Percentiles rank a stretch among this genome's conserved stretches.
These are phyloP conservation scores for Psophocarpus tetragonolobus DNA, from an alignment of 306 rosid genomes.

Conservation along the genomic window DNA sequence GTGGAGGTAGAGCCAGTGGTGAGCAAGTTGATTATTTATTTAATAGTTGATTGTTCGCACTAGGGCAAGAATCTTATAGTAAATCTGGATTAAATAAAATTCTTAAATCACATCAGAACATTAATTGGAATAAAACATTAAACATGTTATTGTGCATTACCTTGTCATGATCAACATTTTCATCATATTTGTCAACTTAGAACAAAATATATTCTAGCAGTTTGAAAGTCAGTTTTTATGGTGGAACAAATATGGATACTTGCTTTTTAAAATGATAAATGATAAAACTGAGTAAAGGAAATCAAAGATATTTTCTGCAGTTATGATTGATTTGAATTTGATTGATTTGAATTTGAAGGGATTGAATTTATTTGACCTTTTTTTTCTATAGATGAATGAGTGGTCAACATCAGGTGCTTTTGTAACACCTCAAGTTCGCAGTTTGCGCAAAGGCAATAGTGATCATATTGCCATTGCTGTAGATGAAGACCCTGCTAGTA, in stretches of 20 bases:
- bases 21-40: conserved; percentile 43
- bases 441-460: conserved; percentile 88
- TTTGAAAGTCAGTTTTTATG: conserved; percentile 4
- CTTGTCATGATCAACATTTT: neutral
- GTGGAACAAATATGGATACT: too few species aligned
- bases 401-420: conserved; percentile 69
- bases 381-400: conserved; percentile 52
- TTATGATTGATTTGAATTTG: conserved; percentile 10
- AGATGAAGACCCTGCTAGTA: conserved; percentile 75
- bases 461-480: conserved; percentile 94
- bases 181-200: conserved; percentile 1
- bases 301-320: neutral
- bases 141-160: neutral
- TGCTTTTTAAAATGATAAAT: neutral
- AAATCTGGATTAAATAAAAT: conserved; percentile 7
- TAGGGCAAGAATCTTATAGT: conserved; percentile 1
- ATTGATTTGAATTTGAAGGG: conserved; percentile 12
- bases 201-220: neutral
- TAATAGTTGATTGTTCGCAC: neutral
- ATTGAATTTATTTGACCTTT: conserved; percentile 15
- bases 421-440: conserved; percentile 85
- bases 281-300: neutral
- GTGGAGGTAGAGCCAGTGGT: conserved; percentile 86
- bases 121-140: conserved; percentile 15
- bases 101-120: conserved; percentile 2